Evolutionary conservation across 2,329 filamentous ascomycete species (phyloP), one percentile per base, ranked within the genome.

Genomic region (Aspergillus pseudoterreus): DNA sequence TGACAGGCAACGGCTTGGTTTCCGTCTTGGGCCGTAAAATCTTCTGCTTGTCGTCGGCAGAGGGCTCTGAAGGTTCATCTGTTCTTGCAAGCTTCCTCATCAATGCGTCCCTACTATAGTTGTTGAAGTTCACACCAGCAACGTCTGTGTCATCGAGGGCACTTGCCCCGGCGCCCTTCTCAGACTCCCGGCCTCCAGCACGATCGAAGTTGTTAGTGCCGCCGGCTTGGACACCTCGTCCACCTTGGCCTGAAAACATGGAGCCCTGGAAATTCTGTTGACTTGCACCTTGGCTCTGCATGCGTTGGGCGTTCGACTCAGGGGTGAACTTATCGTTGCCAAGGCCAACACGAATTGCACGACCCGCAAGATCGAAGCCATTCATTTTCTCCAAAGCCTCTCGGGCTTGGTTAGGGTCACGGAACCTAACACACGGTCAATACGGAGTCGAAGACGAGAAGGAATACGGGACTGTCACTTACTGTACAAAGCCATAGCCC

Each of bases 251-350:
- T 55, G 90, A 95, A 73, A 96, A 96, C 47, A 88, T 84, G 57
- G 92, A 96, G 70, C 90, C 90, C 78, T 95, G 90, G 72, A 86
- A 94, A 71, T 83, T 82, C 74, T 78, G 76, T 74, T 81, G 81
- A 74, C 84, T 71, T 58, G 63, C 75, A 67, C 78, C 85, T 73
- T 88, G 86, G 69, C 88, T 87, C 72, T 90, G 88, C 79, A 95
- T 95, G 75, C 90, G 90, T 78, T 95, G 90, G 69, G 90, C 88
- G 74, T 90, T 96, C 75, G 91, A 94, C 78, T 97, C 94, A 68
- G 92, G 88, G 75, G 92, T 97, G 77, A 97, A 97, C 84, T 97
- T 97, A 88, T 99, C 94, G 79, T 96, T 99, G 75, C 94, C 94
- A 78, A 99, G 90, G 74, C 94, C 94, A 73, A 99, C 95, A 70